Evolutionary conservation across 805 yeast species (phyloP), one percentile per base, ranked within the genome.

Genomic region (Schizosaccharomyces japonicus): DNA sequence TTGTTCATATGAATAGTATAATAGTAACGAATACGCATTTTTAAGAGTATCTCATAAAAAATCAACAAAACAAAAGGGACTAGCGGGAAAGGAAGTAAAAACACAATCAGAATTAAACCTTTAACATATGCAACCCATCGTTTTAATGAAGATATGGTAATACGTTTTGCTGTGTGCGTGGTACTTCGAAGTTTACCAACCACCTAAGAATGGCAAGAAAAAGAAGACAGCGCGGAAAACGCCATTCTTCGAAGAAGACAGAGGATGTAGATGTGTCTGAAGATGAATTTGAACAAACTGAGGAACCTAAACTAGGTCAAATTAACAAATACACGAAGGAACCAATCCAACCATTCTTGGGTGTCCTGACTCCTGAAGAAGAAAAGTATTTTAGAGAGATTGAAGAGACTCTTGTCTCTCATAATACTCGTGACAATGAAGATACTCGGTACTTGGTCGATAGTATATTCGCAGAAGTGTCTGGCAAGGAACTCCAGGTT

Each of bases 401-500:
- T 5, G 46, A 42, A 27, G 19, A 42, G 13, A 19, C 33, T 29
- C 34, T 44, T 19, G 31, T 25, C 7, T 15, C 30, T 48, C 25
- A 28, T 26, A 15, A 21, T 27, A 25, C 29, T 3, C 17, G 34
- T 10, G 39, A 40, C n/a, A 42, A 30, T 19, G 45, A 95, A 83
- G 53, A 71, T 76, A 54, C 60, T 59, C 6, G 76, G 78, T 1
- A 83, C 85, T 57, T 75, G 17, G 19, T 83, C 26, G 62, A 70
- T 3, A 76, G 85, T 55, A 81, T 85, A 1, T 68, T 84, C 52
- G 90, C 78, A 54, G 96, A 87, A 64, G 72, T 84, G 21, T 68
- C 71, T 47, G 95, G 94, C 2, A 84, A 85, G 56, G 95, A 85
- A 61, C 65, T 87, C 55, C 87, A 87, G 60, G 66, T 87, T 39